Evolutionary conservation across 805 yeast genomes (phyloP).

Genomic region (Aciculoconidium aculeatum): DNA sequence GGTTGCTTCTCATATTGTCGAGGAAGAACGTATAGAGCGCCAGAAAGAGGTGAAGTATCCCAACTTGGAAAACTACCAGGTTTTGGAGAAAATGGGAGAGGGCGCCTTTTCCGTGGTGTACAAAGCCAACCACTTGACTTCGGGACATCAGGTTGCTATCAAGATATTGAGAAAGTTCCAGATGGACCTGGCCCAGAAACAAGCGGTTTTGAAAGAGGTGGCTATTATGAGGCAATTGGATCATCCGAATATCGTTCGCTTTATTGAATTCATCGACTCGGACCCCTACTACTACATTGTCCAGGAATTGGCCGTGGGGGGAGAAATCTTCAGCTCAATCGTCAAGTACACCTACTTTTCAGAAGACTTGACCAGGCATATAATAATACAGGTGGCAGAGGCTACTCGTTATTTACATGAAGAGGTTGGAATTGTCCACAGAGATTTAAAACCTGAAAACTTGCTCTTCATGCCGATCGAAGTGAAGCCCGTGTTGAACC

Average conservation of each 20-base stretch:
- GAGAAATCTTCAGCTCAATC: conserved; percentile 67
- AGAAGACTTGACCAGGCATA: conserved; percentile 60
- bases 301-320: conserved; percentile 71
- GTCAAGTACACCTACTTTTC: conserved; percentile 61
- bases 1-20: conserved; percentile 31
- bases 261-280: conserved; percentile 63
- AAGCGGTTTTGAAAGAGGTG: conserved; percentile 75
- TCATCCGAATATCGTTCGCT: conserved; percentile 59
- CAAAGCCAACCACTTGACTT: conserved; percentile 42
- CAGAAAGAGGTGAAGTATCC: conserved; percentile 25
- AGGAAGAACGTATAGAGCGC: conserved; percentile 26
- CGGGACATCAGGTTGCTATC: conserved; percentile 43
- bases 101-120: conserved; percentile 79
- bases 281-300: conserved; percentile 58
- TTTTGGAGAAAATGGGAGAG: conserved; percentile 59
- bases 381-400: conserved; percentile 55
- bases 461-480: conserved; percentile 59
- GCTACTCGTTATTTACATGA: conserved; percentile 68
- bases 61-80: conserved; percentile 35
- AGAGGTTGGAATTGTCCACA: conserved; percentile 71
- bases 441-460: conserved; percentile 82
- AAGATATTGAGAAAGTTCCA: conserved; percentile 64
- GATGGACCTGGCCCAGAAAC: conserved; percentile 55
- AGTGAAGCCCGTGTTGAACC: conserved; percentile 37
- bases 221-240: conserved; percentile 62